Conservation (phyloP, 345 rosid species). For the Combretum micranthum region DNA sequence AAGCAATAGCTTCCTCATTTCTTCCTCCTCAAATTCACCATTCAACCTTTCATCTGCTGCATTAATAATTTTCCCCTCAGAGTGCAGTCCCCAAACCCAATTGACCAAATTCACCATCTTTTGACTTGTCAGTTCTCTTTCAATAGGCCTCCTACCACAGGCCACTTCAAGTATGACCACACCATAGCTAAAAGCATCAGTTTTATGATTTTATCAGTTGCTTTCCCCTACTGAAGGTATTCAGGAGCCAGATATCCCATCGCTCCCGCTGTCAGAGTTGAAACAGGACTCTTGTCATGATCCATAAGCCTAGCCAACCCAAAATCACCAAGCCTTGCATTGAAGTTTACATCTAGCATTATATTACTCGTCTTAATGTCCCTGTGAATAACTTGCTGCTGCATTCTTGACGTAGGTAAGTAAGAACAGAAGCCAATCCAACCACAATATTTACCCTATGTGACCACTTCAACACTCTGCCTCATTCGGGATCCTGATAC, state of each 20-base stretch:
- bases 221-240: constrained; percentile 89
- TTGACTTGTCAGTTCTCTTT: constrained; percentile 51
- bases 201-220: constrained; percentile 84
- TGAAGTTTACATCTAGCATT: constrained; percentile 80
- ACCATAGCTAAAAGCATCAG: constrained; percentile 85
- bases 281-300: constrained; percentile 86
- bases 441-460: constrained; percentile 62
- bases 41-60: constrained; percentile 69
- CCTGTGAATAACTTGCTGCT: constrained; percentile 89
- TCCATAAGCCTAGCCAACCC: constrained; percentile 94
- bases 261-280: constrained; percentile 92
- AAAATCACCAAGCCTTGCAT: constrained; percentile 84
- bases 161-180: constrained; percentile 85
- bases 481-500: constrained; percentile 47
- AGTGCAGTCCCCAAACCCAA: constrained; percentile 78
- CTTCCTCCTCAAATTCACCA: constrained; percentile 52
- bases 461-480: constrained; percentile 49
- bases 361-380: constrained; percentile 87
- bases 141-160: constrained; percentile 90
- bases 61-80: constrained; percentile 64
- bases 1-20: constrained; percentile 78
- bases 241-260: constrained; percentile 99
- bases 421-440: constrained; percentile 73
- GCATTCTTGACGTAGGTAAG: constrained; percentile 89
- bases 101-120: constrained; percentile 84